Evolutionary conservation across 139 green algal genomes (phyloP).

Genomic region (Auxenochlorella pyrenoidosa): DNA sequence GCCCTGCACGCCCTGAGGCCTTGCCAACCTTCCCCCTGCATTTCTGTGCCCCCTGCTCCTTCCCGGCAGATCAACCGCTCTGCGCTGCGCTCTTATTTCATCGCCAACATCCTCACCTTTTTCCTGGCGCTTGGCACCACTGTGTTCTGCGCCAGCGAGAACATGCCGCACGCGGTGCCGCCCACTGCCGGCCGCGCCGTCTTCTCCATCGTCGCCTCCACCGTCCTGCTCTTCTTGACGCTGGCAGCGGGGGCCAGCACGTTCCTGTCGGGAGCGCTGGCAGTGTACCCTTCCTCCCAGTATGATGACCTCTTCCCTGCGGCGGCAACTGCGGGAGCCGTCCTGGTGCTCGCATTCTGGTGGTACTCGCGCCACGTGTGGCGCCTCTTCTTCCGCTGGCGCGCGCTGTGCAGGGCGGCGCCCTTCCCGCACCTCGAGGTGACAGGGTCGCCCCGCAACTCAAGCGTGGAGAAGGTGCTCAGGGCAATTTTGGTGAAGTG

Average conservation of each 20-base stretch:
- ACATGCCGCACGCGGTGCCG: background rate
- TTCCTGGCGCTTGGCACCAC: background rate
- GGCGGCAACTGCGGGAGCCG: background rate
- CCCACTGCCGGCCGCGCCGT: background rate
- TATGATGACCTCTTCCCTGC: background rate
- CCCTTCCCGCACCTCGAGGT: background rate
- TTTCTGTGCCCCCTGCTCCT: no score
- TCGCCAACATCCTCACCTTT: background rate
- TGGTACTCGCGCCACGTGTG: background rate
- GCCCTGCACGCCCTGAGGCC: no score
- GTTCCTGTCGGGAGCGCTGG: background rate
- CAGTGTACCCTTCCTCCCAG: background rate
- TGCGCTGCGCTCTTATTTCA: background rate
- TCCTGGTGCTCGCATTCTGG: background rate
- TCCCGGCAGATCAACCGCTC: background rate
- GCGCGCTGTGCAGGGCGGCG: background rate
- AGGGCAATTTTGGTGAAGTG: background rate
- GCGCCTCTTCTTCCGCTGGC: background rate
- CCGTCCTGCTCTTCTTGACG: background rate
- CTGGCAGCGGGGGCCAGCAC: background rate
- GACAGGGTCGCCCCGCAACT: background rate
- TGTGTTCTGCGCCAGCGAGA: constrained; percentile 2
- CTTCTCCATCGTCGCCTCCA: background rate
- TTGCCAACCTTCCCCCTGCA: no score
- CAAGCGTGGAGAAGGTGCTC: background rate